Percentiles rank a stretch among this genome's conserved stretches.
phyloP scores from a whole-genome alignment of 1,284 basidiomycete genomes.

The Coriolopsis trogii region DNA sequence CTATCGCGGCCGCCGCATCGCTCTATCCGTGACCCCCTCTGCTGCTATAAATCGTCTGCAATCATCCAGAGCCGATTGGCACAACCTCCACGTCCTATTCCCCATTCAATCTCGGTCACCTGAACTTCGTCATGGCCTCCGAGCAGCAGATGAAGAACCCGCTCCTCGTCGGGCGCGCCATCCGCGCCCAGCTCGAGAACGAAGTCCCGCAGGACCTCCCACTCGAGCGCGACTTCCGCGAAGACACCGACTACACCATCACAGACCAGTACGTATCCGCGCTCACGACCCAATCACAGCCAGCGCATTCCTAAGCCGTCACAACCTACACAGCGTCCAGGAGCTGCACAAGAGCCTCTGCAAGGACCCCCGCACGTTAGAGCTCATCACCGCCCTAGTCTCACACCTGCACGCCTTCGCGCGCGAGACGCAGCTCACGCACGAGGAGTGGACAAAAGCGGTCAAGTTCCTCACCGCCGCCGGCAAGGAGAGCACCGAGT shows the following conservation, averaged over 20 bases:
- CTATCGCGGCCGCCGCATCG: constrained; percentile 13
- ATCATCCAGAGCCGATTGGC: neutral
- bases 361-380: constrained; percentile 38
- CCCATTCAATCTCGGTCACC: neutral
- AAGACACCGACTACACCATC: constrained; percentile 38
- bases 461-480: constrained; percentile 40
- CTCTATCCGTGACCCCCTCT: neutral
- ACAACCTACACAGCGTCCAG: constrained; percentile 27
- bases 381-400: constrained; percentile 40
- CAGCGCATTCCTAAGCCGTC: neutral
- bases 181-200: constrained; percentile 39
- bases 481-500: constrained; percentile 42
- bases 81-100: neutral
- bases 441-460: constrained; percentile 41
- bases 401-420: constrained; percentile 44
- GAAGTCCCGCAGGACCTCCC: constrained; percentile 40
- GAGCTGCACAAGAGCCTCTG: constrained; percentile 37
- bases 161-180: constrained; percentile 40
- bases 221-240: constrained; percentile 40
- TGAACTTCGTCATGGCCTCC: constrained; percentile 25
- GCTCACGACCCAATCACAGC: neutral
- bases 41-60: constrained; percentile 3
- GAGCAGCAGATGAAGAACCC: constrained; percentile 40
- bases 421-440: constrained; percentile 40
- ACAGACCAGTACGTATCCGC: constrained; percentile 33